Conservation (phyloP, 73 alveolate species). For the Stentor roeselii region DNA sequence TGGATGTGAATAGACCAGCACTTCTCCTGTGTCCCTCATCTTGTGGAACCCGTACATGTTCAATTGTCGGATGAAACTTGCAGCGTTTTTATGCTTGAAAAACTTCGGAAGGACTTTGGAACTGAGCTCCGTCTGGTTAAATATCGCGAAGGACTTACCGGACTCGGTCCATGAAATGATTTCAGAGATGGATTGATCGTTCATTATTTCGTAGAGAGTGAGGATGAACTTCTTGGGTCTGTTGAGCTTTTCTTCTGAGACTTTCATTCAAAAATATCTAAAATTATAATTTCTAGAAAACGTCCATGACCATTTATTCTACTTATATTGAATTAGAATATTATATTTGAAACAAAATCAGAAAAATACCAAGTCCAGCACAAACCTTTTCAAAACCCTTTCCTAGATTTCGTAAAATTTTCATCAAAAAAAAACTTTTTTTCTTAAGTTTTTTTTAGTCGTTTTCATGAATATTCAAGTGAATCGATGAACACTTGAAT, state of each 20-base stretch:
- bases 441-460: too few relatives aligned
- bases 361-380: too few relatives aligned
- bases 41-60: constrained; percentile 92
- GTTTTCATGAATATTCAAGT: too few relatives aligned
- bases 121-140: constrained; percentile 83
- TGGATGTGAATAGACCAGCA: background rate
- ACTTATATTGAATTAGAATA: too few relatives aligned
- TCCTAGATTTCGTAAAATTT: too few relatives aligned
- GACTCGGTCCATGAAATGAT: constrained; percentile 92
- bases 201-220: constrained; percentile 39
- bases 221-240: background rate
- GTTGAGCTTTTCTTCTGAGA: background rate
- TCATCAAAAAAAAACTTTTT: too few relatives aligned
- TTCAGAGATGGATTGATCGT: constrained; percentile 32
- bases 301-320: too few relatives aligned
- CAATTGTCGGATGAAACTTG: constrained; percentile 96
- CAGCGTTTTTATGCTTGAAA: constrained; percentile 93
- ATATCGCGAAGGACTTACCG: constrained; percentile 87
- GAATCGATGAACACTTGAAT: too few relatives aligned
- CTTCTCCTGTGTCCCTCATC: constrained; percentile 42
- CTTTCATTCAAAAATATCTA: background rate
- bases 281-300: background rate
- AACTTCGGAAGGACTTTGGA: constrained; percentile 92
- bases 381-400: too few relatives aligned
- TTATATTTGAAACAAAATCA: too few relatives aligned